These are phyloP conservation scores for Tripterygium wilfordii DNA, from an alignment of 177 flowering plant species.

Conservation along the genomic window DNA sequence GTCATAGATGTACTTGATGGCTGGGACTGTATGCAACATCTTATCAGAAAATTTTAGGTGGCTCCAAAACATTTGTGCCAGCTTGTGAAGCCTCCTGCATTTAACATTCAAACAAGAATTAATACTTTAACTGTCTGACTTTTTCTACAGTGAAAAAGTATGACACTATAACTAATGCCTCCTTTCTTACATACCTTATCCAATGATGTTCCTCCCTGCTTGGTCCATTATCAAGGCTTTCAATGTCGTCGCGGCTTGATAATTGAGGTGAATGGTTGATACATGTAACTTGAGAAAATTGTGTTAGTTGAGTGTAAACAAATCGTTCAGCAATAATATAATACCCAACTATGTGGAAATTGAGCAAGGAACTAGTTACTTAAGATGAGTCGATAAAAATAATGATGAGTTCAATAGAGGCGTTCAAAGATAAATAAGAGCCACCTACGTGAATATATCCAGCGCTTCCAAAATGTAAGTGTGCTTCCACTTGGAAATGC, in stretches of 20 bases:
- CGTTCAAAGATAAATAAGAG: too few species aligned
- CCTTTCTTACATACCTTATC: slow-evolving; percentile 4
- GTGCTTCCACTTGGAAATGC: slow-evolving; percentile 24
- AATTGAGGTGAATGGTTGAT: not conserved
- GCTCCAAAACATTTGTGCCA: slow-evolving; percentile 4
- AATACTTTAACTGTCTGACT: too few species aligned
- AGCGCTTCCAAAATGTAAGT: slow-evolving; percentile 12
- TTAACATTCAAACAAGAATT: too few species aligned
- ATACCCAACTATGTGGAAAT: too few species aligned
- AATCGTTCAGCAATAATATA: too few species aligned
- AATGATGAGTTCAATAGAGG: too few species aligned
- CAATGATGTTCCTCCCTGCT: not conserved
- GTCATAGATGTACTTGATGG: slow-evolving; percentile 7
- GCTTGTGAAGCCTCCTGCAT: slow-evolving; percentile 3
- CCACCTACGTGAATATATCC: slow-evolving; percentile 20
- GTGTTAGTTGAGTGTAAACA: not conserved
- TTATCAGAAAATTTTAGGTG: slow-evolving; percentile 9
- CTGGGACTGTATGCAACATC: slow-evolving; percentile 17
- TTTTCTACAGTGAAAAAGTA: too few species aligned
- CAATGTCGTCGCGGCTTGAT: slow-evolving; percentile 7
- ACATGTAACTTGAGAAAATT: slow-evolving; percentile 5
- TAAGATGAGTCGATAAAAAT: too few species aligned
- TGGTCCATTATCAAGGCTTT: slow-evolving; percentile 3
- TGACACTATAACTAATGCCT: too few species aligned
- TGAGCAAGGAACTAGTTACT: too few species aligned